Base-by-base conservation (phyloP, 2,329 filamentous ascomycete species). In the Didymella glomerata region DNA sequence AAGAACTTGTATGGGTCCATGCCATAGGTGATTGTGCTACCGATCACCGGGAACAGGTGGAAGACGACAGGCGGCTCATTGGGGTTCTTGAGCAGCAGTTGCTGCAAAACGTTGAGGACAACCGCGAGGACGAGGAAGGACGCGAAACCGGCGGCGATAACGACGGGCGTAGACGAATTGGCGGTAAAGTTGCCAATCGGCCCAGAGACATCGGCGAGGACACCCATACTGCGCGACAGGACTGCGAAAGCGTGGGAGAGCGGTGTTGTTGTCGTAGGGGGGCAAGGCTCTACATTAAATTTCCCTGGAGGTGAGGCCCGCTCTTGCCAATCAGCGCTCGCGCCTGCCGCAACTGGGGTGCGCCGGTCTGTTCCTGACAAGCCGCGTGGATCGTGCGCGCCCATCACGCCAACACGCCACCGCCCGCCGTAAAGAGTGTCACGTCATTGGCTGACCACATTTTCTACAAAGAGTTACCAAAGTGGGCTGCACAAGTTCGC, bases 1-100 rank as follows among this genome's bases (percentile, higher is more conserved):
- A 97, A 97, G 85, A 97, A 98, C 50, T 83, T 84, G 73, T 92
- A 93, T 16, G 94, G 94, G 73, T 98, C 92, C 79, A 97, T 97
- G 78, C 94, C 94, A 80, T 98, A 99, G 44, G 87, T 91, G 70
- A 98, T 83, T 60, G 95, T 97, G 82, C 90, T 97, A 65, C 94
- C 94, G 71, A 99, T 84, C 67, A 96, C 80, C 71, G 86, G 86
- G 30, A 89, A 78, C 83, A 81, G 85, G 77, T 88, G 86, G 77
- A 88, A 88, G 48, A 88, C 86, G 28, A 88, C 69, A 0, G 86
- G 86, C 18, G 83, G 83, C 65, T 83, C 80, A 54, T 93, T 90
- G 50, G 90, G 86, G 69, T 93, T 94, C 80, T 87, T 91, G 81
- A 92, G 87, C 62, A 97, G 81, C 56, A 96, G 69, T 79, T 98